phyloP scores from a whole-genome alignment of 208 protist genomes.

The Leishmania tropica region DNA sequence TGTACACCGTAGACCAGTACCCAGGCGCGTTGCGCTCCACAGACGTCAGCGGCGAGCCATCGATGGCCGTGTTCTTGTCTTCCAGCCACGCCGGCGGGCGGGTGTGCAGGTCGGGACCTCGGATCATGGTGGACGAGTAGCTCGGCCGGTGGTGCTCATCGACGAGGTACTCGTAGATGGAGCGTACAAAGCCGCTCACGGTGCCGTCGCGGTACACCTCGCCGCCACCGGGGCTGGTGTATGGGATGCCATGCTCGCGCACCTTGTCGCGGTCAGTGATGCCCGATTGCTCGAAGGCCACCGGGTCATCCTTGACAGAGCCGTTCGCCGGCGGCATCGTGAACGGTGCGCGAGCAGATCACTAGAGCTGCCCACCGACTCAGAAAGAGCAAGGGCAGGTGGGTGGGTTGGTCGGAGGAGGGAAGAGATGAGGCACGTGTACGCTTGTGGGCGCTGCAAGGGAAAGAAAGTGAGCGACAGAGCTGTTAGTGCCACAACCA shows the following conservation, averaged over 20 bases:
- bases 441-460: background rate
- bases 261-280: background rate
- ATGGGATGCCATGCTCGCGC: constrained; percentile 14
- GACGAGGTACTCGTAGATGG: constrained; percentile 22
- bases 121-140: constrained; percentile 15
- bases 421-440: background rate
- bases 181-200: constrained; percentile 3
- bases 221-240: constrained; percentile 36
- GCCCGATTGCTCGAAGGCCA: background rate
- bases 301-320: constrained; percentile 11
- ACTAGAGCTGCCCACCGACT: no score
- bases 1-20: constrained; percentile 64
- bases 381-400: background rate
- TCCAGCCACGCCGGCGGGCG: constrained; percentile 81
- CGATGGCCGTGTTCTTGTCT: constrained; percentile 77
- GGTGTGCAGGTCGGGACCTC: constrained; percentile 52
- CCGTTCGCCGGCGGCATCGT: constrained; percentile 19
- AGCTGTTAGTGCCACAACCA: background rate
- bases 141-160: constrained; percentile 28
- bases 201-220: constrained; percentile 21
- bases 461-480: background rate
- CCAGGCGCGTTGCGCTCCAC: constrained; percentile 30
- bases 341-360: background rate
- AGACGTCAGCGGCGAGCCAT: constrained; percentile 66
- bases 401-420: no score